Conservation (phyloP, 169 alveolate genomes). For the Neospora caninum region DNA sequence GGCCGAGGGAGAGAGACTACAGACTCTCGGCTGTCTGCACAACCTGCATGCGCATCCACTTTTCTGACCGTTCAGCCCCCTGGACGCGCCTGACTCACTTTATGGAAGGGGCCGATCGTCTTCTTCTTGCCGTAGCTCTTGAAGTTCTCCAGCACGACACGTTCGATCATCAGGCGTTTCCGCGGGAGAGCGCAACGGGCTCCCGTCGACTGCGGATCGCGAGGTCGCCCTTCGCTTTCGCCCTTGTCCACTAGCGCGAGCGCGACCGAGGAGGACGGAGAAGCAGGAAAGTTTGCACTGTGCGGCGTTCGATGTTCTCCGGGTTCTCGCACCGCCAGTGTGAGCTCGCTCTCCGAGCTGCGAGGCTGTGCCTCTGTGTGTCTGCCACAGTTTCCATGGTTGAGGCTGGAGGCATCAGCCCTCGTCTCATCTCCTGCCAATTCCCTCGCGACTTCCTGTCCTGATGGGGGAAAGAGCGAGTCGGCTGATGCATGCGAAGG, state of each 20-base stretch:
- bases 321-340: not conserved
- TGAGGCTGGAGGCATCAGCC: too few species aligned
- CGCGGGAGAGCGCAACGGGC: constrained; percentile 24
- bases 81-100: constrained; percentile 24
- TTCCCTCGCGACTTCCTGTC: too few species aligned
- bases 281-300: not conserved
- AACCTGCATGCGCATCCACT: too few species aligned
- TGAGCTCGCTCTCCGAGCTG: too few species aligned
- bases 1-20: too few species aligned
- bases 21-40: too few species aligned
- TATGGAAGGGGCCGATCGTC: constrained; percentile 69
- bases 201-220: not conserved
- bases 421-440: too few species aligned
- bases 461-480: too few species aligned
- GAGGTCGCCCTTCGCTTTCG: not conserved
- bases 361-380: too few species aligned
- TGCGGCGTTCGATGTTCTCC: not conserved
- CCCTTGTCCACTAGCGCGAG: not conserved
- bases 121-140: constrained; percentile 71
- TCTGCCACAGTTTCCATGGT: too few species aligned
- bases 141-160: constrained; percentile 73
- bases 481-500: too few species aligned
- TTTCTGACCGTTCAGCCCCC: too few species aligned
- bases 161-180: constrained; percentile 66
- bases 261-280: not conserved